A percentile compares a stretch with the other conserved stretches of the same genome.
Conservation (phyloP, 108 stramenopile genomes). For the Nitzschia sp. region DNA sequence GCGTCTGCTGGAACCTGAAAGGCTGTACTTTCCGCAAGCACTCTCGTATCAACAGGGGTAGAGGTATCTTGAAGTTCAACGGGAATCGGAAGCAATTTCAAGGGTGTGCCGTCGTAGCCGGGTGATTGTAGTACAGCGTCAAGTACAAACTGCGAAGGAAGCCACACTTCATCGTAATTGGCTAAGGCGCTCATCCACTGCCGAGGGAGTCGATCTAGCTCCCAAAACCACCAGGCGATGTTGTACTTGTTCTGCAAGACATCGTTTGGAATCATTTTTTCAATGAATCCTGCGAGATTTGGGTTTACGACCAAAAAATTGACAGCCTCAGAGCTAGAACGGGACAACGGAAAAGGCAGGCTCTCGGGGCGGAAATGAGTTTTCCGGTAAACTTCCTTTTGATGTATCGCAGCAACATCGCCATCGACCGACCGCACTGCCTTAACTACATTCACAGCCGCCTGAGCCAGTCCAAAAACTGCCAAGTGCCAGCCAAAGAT, state of each 20-base stretch:
- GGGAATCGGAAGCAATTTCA: too few species aligned
- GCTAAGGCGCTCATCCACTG: neutral
- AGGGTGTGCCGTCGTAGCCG: constrained; percentile 4
- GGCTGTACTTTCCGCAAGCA: neutral
- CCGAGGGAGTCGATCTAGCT: neutral
- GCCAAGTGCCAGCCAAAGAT: constrained; percentile 1
- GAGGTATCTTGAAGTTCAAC: neutral
- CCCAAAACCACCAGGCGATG: neutral
- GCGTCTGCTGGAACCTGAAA: neutral
- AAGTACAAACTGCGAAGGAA: neutral
- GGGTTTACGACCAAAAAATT: neutral
- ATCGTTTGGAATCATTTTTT: neutral
- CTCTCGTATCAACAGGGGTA: neutral
- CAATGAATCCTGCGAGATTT: neutral
- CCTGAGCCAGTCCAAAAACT: too few species aligned
- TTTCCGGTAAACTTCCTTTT: too few species aligned
- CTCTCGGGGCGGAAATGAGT: neutral
- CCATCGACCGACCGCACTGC: too few species aligned
- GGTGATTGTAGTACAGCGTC: neutral
- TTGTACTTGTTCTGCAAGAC: neutral
- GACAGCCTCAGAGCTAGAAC: neutral
- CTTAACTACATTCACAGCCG: neutral
- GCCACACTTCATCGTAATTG: constrained; percentile 3
- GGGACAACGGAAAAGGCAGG: neutral
- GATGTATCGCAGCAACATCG: too few species aligned